Evolutionary conservation across 2,329 filamentous ascomycete species (phyloP).

Genomic region (Bertia moriformis): DNA sequence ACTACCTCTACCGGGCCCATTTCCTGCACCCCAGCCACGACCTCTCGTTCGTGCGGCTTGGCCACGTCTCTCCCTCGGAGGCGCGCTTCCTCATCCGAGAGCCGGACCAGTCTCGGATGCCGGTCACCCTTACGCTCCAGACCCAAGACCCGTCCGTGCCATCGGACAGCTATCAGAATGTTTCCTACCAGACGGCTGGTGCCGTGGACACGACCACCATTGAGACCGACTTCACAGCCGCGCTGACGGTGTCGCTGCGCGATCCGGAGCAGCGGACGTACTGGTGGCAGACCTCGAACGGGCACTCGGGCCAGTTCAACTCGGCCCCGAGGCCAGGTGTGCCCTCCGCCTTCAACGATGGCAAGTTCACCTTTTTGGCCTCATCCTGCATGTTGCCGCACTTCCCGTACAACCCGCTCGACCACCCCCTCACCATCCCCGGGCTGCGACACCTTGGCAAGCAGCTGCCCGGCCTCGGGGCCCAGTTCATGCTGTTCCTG

Average conservation of each 20-base stretch:
- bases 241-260: constrained; percentile 47
- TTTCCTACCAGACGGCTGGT: constrained; percentile 54
- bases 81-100: constrained; percentile 77
- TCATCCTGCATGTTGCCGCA: constrained; percentile 86
- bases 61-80: constrained; percentile 68
- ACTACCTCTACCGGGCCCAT: constrained; percentile 64
- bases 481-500: constrained; percentile 69
- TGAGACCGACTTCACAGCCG: constrained; percentile 69
- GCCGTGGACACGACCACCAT: constrained; percentile 52
- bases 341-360: constrained; percentile 41
- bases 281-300: constrained; percentile 74
- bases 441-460: constrained; percentile 65
- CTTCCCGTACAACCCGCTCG: constrained; percentile 75
- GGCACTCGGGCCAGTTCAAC: constrained; percentile 68
- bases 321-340: constrained; percentile 60
- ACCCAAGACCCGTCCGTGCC: constrained; percentile 33
- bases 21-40: constrained; percentile 57
- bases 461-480: constrained; percentile 56
- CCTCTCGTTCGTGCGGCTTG: constrained; percentile 72
- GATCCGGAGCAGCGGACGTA: constrained; percentile 62
- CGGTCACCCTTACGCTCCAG: constrained; percentile 57
- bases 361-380: constrained; percentile 76
- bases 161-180: constrained; percentile 39
- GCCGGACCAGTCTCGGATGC: constrained; percentile 60
- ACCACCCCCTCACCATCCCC: constrained; percentile 68